phyloP scores from a whole-genome alignment of 331 rosid genomes.

The Arachis monticola region DNA sequence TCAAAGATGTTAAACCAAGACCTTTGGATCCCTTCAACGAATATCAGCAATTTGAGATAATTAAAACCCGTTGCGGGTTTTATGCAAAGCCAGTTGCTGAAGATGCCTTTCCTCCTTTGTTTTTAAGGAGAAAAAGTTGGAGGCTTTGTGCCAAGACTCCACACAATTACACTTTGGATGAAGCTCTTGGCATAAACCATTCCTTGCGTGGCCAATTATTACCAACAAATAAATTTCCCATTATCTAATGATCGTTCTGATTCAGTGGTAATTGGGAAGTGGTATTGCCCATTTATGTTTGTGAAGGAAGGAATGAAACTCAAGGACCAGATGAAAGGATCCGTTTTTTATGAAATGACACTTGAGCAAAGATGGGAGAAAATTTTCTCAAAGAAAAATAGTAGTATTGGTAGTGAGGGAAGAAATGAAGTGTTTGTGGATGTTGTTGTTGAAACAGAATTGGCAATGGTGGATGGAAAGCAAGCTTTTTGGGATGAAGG shows the following conservation, averaged over 20 bases:
- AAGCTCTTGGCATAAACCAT: conserved; percentile 54
- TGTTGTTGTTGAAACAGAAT: conserved; percentile 48
- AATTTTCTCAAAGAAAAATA: conserved; percentile 39
- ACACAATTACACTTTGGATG: conserved; percentile 37
- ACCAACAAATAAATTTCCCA: conserved; percentile 51
- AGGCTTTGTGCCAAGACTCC: not conserved
- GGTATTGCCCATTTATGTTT: conserved; percentile 53
- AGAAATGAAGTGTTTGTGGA: conserved; percentile 44
- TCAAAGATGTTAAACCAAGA: conserved; percentile 43
- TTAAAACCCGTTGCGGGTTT: conserved; percentile 38
- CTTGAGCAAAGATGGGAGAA: conserved; percentile 53
- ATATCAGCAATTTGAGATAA: conserved; percentile 58
- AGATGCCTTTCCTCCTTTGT: conserved; percentile 54
- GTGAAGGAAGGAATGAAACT: conserved; percentile 38
- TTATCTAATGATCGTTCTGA: conserved; percentile 19
- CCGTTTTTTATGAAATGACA: conserved; percentile 45
- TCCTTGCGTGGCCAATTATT: conserved; percentile 52
- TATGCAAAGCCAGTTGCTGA: conserved; percentile 50
- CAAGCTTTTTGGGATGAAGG: conserved; percentile 45
- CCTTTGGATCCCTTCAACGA: conserved; percentile 45
- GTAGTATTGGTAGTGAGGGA: not conserved
- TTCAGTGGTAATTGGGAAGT: conserved; percentile 42
- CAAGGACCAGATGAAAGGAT: conserved; percentile 44
- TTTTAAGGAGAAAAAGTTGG: conserved; percentile 45
- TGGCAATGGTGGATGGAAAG: conserved; percentile 47